Conservation (phyloP, 1,139 yeast species). For the Geotrichum macrosporum region DNA sequence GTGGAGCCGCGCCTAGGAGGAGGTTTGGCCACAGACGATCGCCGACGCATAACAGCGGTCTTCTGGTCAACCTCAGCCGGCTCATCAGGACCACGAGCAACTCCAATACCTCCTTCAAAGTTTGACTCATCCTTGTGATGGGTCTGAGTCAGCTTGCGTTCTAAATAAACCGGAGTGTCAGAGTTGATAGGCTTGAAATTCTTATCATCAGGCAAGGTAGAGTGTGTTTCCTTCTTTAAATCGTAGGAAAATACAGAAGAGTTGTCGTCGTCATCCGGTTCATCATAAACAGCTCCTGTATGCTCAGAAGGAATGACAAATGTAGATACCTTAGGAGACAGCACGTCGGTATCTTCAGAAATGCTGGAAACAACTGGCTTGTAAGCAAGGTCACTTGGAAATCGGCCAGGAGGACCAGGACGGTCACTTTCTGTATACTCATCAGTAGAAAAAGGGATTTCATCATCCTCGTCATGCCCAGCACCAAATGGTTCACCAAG, state of each 20-base stretch:
- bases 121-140: slow-evolving; percentile 36
- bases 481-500: slow-evolving; percentile 33
- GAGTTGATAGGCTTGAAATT: slow-evolving; percentile 37
- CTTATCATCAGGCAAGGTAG: slow-evolving; percentile 35
- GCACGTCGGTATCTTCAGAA: slow-evolving; percentile 13
- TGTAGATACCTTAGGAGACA: slow-evolving; percentile 17
- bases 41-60: slow-evolving; percentile 31
- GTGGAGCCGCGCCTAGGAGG: slow-evolving; percentile 15
- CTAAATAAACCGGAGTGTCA: slow-evolving; percentile 35
- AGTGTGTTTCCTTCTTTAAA: slow-evolving; percentile 32
- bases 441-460: too few species aligned
- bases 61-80: slow-evolving; percentile 28
- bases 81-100: slow-evolving; percentile 37
- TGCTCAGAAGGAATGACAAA: slow-evolving; percentile 18
- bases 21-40: slow-evolving; percentile 31
- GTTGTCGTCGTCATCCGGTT: slow-evolving; percentile 24
- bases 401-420: slow-evolving; percentile 31
- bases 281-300: slow-evolving; percentile 22
- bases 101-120: slow-evolving; percentile 32
- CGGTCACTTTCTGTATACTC: too few species aligned
- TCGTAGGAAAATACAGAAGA: slow-evolving; percentile 39
- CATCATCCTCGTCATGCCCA: slow-evolving; percentile 10
- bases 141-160: slow-evolving; percentile 39
- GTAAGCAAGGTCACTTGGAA: slow-evolving; percentile 31
- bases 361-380: too few species aligned